Evolutionary conservation across 768 basidiomycete species (phyloP).

Genomic region (Tylopilus subfusipes): DNA sequence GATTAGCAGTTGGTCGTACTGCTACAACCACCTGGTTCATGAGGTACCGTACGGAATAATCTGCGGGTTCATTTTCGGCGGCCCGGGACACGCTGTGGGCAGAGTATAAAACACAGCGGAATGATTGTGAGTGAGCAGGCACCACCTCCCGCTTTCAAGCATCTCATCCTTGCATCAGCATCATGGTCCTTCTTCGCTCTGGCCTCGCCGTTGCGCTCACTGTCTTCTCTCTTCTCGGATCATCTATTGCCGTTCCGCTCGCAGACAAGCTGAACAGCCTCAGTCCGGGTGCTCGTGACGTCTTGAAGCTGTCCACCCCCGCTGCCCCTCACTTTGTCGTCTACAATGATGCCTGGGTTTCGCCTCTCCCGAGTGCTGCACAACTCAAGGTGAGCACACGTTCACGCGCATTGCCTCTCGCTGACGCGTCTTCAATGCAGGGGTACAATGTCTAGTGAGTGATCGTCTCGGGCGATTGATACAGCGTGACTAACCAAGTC

Average conservation of each 20-base stretch:
- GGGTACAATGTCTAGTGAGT: slow-evolving; percentile 37
- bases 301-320: slow-evolving; percentile 22
- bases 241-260: slow-evolving; percentile 10
- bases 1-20: too few species aligned
- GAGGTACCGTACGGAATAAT: too few species aligned
- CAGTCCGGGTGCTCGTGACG: slow-evolving; percentile 15
- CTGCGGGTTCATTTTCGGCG: too few species aligned
- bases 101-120: too few species aligned
- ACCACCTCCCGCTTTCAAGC: too few species aligned
- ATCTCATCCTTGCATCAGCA: background rate
- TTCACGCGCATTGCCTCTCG: background rate
- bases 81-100: too few species aligned
- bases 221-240: slow-evolving; percentile 6
- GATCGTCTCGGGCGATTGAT: background rate
- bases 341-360: slow-evolving; percentile 42
- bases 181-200: slow-evolving; percentile 7
- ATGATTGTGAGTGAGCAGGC: too few species aligned
- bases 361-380: slow-evolving; percentile 42
- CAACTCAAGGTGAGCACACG: slow-evolving; percentile 37
- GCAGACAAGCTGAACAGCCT: slow-evolving; percentile 15
- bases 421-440: slow-evolving; percentile 6
- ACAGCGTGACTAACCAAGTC: background rate
- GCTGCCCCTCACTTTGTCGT: slow-evolving; percentile 48
- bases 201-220: background rate
- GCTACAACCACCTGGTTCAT: too few species aligned